A percentile compares a stretch with the other conserved stretches of the same genome.
Evolutionary conservation across 768 basidiomycete genomes (phyloP).

Genomic region (Chiua virens): DNA sequence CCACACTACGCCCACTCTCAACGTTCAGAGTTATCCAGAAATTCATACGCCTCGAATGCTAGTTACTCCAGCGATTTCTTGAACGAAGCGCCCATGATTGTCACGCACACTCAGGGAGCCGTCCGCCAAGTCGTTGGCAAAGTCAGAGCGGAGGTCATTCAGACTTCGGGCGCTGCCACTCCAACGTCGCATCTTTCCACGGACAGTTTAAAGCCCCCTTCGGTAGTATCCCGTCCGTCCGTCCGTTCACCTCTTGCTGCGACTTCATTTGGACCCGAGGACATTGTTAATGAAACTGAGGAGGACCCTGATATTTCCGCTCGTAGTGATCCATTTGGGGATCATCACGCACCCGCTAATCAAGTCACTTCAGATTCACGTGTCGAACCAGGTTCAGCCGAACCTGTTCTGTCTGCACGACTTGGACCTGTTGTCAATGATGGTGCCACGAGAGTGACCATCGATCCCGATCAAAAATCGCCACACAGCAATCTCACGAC

Average conservation of each 20-base stretch:
- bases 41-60: slow-evolving; percentile 72
- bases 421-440: slow-evolving; percentile 59
- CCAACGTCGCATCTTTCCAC: slow-evolving; percentile 26
- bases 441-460: slow-evolving; percentile 57
- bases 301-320: slow-evolving; percentile 28
- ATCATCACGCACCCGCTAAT: slow-evolving; percentile 41
- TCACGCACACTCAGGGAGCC: slow-evolving; percentile 61
- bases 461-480: slow-evolving; percentile 37
- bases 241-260: slow-evolving; percentile 67
- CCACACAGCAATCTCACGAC: slow-evolving; percentile 64
- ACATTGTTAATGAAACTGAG: slow-evolving; percentile 52
- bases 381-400: slow-evolving; percentile 38
- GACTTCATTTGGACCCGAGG: slow-evolving; percentile 69
- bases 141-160: slow-evolving; percentile 78
- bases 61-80: slow-evolving; percentile 79
- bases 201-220: slow-evolving; percentile 44
- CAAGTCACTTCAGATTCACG: slow-evolving; percentile 17
- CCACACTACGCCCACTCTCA: slow-evolving; percentile 47
- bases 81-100: slow-evolving; percentile 79
- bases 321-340: slow-evolving; percentile 61
- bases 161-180: slow-evolving; percentile 45
- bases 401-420: slow-evolving; percentile 47
- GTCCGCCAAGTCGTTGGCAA: slow-evolving; percentile 75
- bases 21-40: slow-evolving; percentile 55
- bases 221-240: slow-evolving; percentile 39